Base-by-base conservation (phyloP, 495 filamentous ascomycete genomes). In the Aspergillus cristatus region DNA sequence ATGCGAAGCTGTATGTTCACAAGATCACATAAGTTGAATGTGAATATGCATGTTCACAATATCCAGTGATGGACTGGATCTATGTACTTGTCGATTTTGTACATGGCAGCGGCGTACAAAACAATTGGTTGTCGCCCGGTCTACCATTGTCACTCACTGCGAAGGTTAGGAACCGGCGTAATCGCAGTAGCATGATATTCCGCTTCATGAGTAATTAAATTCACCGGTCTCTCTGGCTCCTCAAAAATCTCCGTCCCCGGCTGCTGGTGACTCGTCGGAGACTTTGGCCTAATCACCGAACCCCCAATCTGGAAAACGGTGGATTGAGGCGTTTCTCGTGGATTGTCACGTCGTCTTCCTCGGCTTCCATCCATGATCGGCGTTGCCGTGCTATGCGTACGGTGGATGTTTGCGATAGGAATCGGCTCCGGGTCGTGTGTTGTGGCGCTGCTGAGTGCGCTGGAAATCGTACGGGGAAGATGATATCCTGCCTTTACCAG, bases 401-500 rank as follows among this genome's bases (percentile, higher is more conserved):
- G 55, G 0, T 22, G 46, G 15, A 44, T 50, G 32, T 43, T 56
- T 1, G 42, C 47, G 10, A 65, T 57, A 4, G 57, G 51, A 13
- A 59, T 45, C 7, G 62, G 51, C 3, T 62, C 51, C 14, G 44
- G 35, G 22, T 65, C 55, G 4, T 24, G 20, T 8, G 20, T 36
- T 13, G 53, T 55, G 38, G 53, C 61, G 36, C 48, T 60, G 42
- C 58, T 74, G 16, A 72, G 62, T 25, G 58, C 75, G 15, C 65
- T 66, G 18, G 85, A 90, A 40, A 93, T 64, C 0, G 85, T 89
- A 18, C 81, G 68, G 2, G 87, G 87, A 1, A 91, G 65, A 39
- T 82, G 76, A 50, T 88, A 79, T 2, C 87, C 86, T 0, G 88
- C 66, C 56, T 94, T 94, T 1, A 82, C 86, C 3, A 93, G 47